Conservation (phyloP, 352 stramenopile genomes). For the Thraustochytrium sp. region DNA sequence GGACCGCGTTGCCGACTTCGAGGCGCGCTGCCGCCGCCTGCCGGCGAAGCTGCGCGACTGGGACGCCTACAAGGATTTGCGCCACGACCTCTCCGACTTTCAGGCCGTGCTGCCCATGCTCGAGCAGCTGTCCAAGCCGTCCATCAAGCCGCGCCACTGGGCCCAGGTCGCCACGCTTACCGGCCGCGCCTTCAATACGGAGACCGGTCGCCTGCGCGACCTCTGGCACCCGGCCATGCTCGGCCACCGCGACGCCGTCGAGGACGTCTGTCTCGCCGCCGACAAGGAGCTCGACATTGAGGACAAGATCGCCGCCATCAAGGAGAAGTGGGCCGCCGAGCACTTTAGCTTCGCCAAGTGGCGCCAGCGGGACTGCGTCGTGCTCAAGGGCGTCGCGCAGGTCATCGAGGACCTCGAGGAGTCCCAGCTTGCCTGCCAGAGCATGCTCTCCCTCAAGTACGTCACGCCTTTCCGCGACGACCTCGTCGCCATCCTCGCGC, state of each 20-base stretch:
- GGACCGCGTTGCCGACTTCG: slow-evolving; percentile 91
- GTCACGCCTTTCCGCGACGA: slow-evolving; percentile 91
- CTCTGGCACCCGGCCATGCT: slow-evolving; percentile 86
- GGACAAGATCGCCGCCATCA: slow-evolving; percentile 84
- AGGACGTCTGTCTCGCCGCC: slow-evolving; percentile 93
- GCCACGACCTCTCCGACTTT: slow-evolving; percentile 95
- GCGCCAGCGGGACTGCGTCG: slow-evolving; percentile 85
- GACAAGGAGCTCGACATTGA: slow-evolving; percentile 98
- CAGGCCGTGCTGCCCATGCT: slow-evolving; percentile 90
- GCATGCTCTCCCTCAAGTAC: slow-evolving; percentile 94
- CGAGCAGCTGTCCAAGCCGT: slow-evolving; percentile 91
- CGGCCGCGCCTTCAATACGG: slow-evolving; percentile 78
- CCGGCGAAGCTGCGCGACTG: slow-evolving; percentile 89
- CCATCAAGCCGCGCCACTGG: slow-evolving; percentile 91
- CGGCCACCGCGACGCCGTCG: slow-evolving; percentile 82
- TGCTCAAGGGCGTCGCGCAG: slow-evolving; percentile 87
- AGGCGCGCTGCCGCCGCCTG: slow-evolving; percentile 91
- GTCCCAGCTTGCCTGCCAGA: slow-evolving; percentile 94
- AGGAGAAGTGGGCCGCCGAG: slow-evolving; percentile 83
- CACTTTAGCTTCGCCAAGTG: slow-evolving; percentile 74
- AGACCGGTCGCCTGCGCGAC: slow-evolving; percentile 85
- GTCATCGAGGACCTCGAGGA: slow-evolving; percentile 96
- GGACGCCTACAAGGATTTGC: slow-evolving; percentile 91
- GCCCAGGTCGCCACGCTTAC: slow-evolving; percentile 91
- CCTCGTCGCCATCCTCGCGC: slow-evolving; percentile 82